These are phyloP conservation scores for Talaromyces trachyspermus DNA, from an alignment of 495 filamentous ascomycete species.

Conservation along the genomic window DNA sequence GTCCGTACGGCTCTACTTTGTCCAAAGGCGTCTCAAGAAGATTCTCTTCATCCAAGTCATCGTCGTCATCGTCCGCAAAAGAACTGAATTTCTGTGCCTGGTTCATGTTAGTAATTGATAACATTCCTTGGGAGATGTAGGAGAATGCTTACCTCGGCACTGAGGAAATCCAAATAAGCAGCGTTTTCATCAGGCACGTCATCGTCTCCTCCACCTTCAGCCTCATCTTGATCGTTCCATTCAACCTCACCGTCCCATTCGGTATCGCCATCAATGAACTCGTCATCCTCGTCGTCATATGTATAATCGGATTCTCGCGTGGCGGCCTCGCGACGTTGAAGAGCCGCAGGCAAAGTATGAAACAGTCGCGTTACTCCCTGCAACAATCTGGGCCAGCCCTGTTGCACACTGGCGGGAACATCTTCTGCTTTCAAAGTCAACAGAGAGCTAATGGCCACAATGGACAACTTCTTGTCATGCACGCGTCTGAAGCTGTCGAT, in stretches of 20 bases:
- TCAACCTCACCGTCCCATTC: conserved; percentile 60
- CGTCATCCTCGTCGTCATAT: conserved; percentile 65
- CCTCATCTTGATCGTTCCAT: conserved; percentile 61
- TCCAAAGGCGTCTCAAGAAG: conserved; percentile 90
- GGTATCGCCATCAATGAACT: conserved; percentile 65
- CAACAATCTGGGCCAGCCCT: conserved; percentile 92
- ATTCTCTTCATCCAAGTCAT: conserved; percentile 85
- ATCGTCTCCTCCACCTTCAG: conserved; percentile 44
- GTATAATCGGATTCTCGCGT: conserved; percentile 79
- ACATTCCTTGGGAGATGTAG: neutral
- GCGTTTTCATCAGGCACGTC: conserved; percentile 84
- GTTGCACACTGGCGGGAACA: conserved; percentile 80
- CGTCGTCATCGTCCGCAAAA: conserved; percentile 67
- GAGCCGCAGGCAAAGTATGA: conserved; percentile 78
- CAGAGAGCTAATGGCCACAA: conserved; percentile 82
- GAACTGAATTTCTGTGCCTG: conserved; percentile 77
- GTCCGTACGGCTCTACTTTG: conserved; percentile 83
- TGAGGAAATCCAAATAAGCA: conserved; percentile 92
- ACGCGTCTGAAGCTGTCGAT: conserved; percentile 91
- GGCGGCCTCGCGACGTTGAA: conserved; percentile 89
- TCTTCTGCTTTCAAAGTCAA: conserved; percentile 68
- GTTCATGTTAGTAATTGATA: conserved; percentile 11
- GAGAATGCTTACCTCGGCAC: conserved; percentile 61
- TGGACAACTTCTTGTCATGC: conserved; percentile 96
- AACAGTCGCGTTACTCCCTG: conserved; percentile 88